Evolutionary conservation across 805 yeast genomes (phyloP).

Genomic region (Diddensiella santjacobensis): DNA sequence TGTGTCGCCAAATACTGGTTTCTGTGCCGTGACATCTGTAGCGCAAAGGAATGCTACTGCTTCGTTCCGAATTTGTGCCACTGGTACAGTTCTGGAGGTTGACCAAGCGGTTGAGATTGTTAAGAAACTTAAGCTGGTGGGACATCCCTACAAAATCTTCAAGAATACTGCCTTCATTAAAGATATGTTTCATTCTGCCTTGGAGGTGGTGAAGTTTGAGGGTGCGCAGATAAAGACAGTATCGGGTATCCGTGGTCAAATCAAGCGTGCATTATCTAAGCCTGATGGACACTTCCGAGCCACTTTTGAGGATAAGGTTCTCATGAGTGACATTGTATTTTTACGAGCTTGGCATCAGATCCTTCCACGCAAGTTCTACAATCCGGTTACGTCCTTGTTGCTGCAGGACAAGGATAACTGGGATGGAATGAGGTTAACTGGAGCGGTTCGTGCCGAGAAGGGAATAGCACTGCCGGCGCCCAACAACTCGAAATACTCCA

Average conservation of each 20-base stretch:
- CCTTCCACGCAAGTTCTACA: constrained; percentile 82
- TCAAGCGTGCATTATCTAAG: constrained; percentile 86
- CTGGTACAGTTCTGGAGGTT: constrained; percentile 93
- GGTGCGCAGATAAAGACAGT: constrained; percentile 97
- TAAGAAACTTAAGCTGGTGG: constrained; percentile 91
- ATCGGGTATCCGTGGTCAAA: constrained; percentile 96
- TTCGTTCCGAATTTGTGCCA: constrained; percentile 90
- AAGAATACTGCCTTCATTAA: constrained; percentile 95
- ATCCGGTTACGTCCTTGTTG: constrained; percentile 90
- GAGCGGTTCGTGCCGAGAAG: constrained; percentile 79
- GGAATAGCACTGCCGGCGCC: constrained; percentile 59
- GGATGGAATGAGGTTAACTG: constrained; percentile 96
- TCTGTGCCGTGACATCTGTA: constrained; percentile 89
- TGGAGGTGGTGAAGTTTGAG: constrained; percentile 96
- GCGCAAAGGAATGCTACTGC: constrained; percentile 82
- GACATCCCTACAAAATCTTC: constrained; percentile 89
- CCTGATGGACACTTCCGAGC: constrained; percentile 97
- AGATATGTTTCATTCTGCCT: constrained; percentile 88
- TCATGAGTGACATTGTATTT: constrained; percentile 78
- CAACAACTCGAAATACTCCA: constrained; percentile 52
- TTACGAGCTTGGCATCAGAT: constrained; percentile 97
- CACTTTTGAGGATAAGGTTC: constrained; percentile 90
- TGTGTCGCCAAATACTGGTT: constrained; percentile 95
- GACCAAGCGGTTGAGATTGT: constrained; percentile 88
- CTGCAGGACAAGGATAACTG: constrained; percentile 75